Conservation (phyloP, 345 rosid species). For the Eucalyptus decipiens region DNA sequence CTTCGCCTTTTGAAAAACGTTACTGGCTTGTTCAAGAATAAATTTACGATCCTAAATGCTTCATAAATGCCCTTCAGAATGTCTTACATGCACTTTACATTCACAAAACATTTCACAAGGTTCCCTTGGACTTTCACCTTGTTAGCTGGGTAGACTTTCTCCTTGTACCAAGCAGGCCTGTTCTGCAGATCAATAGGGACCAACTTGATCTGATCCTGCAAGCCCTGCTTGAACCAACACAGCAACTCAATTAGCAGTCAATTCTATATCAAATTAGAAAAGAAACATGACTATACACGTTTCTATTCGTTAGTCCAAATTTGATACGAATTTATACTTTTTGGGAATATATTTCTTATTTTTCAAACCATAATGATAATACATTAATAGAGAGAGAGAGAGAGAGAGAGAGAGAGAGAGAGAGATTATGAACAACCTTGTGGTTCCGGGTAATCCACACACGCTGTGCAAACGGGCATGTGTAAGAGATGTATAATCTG, state of each 20-base stretch:
- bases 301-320: background rate
- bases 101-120: background rate
- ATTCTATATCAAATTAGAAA: background rate
- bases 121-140: slow-evolving; percentile 29
- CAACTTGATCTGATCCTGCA: slow-evolving; percentile 68
- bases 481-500: slow-evolving; percentile 65
- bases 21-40: background rate
- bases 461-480: slow-evolving; percentile 79
- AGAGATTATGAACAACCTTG: slow-evolving; percentile 30
- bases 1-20: background rate
- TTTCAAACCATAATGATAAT: background rate
- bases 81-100: background rate
- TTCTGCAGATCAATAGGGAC: slow-evolving; percentile 56
- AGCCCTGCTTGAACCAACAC: slow-evolving; percentile 37
- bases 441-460: slow-evolving; percentile 70
- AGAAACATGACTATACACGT: background rate
- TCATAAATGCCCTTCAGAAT: background rate
- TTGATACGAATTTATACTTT: background rate
- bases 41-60: background rate
- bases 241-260: background rate
- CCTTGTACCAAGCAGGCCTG: slow-evolving; percentile 82
- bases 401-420: background rate
- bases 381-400: background rate
- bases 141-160: slow-evolving; percentile 68
- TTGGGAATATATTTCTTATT: background rate